Percentiles rank a stretch among this genome's conserved stretches.
phyloP scores from a whole-genome alignment of 2,329 filamentous ascomycete genomes.

The Phaeosphaeriaceae sp. region DNA sequence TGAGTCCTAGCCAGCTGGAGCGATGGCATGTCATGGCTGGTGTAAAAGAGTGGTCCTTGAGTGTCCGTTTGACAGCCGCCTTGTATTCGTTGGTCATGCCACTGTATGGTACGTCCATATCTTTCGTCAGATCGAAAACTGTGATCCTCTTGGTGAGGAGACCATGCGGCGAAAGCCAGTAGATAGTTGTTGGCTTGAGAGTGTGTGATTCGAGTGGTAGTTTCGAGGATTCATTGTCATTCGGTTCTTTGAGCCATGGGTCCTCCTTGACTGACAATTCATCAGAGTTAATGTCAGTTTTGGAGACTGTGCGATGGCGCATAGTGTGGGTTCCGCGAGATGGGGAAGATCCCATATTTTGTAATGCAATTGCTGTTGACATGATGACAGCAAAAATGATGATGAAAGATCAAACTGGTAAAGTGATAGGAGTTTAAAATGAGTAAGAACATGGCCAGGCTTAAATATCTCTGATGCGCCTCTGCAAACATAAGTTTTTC shows the following conservation, averaged over 20 bases:
- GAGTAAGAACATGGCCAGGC: neutral
- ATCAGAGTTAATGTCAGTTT: constrained; percentile 3
- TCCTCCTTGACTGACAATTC: constrained; percentile 7
- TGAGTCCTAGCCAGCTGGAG: constrained; percentile 20
- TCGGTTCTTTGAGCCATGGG: constrained; percentile 16
- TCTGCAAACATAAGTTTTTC: neutral
- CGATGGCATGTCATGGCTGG: constrained; percentile 18
- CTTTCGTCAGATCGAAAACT: constrained; percentile 25
- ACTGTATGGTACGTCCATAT: constrained; percentile 22
- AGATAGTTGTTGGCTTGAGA: constrained; percentile 25
- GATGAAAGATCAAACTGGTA: neutral
- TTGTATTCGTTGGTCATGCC: constrained; percentile 26
- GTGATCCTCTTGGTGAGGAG: constrained; percentile 23
- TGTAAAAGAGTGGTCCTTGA: constrained; percentile 29
- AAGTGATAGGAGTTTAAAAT: neutral
- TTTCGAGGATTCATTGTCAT: constrained; percentile 10
- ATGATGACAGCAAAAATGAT: constrained; percentile 6
- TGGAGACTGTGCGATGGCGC: constrained; percentile 16
- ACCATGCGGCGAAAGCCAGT: constrained; percentile 30
- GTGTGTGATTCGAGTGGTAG: constrained; percentile 21
- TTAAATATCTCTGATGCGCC: constrained; percentile 2
- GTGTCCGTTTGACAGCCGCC: constrained; percentile 16
- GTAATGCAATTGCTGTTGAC: constrained; percentile 29
- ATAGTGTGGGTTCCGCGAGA: constrained; percentile 7
- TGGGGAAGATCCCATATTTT: constrained; percentile 14